Evolutionary conservation across 2,329 filamentous ascomycete species (phyloP), one percentile per base, ranked within the genome.

Genomic region (Clarireedia monteithiana): DNA sequence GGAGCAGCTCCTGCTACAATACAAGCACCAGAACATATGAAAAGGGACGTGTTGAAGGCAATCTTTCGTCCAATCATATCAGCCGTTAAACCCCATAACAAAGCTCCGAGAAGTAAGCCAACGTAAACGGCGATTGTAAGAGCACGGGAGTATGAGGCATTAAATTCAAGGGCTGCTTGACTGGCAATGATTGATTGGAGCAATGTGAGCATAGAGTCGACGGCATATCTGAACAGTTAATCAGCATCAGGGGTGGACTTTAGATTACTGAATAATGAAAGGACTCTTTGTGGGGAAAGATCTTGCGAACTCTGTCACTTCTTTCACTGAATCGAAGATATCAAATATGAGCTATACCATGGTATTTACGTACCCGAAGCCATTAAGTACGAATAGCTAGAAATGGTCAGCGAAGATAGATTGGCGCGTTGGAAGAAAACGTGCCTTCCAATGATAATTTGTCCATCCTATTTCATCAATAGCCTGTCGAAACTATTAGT

Each of bases 51-150:
- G 63, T 88, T 88, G 72, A 89, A 89, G 5, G 85, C 85, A 61
- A 80, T 81, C 59, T 80, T 79, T 45, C 85, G 76, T 5, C 85
- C 85, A 58, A 88, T 83, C 36, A 88, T 76, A 64, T 89, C 85
- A 23, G 83, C 84, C 3, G 76, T 76, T 30, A 86, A 69, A 2
- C 85, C 85, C 84, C 85, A 89, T 70, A 88, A 87, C 26, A 87
- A 66, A 15, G 82, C 83, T 1, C 83, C 80, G 0, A 73, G 59
- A 51, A 77, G 73, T 73, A 77, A 77, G 15, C 78, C 78, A 7
- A 77, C 74, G 63, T 85, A 88, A 1, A 76, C 77, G 5, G 84
- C 78, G 50, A 87, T 78, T 2, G 79, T 86, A 47, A 86, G 72
- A 7, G 77, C 84, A 59, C 77, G 77, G 2, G 65, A 64, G 61